These are phyloP conservation scores for Phytopythium boreale DNA, from an alignment of 352 stramenopile genomes.

Conservation along the genomic window DNA sequence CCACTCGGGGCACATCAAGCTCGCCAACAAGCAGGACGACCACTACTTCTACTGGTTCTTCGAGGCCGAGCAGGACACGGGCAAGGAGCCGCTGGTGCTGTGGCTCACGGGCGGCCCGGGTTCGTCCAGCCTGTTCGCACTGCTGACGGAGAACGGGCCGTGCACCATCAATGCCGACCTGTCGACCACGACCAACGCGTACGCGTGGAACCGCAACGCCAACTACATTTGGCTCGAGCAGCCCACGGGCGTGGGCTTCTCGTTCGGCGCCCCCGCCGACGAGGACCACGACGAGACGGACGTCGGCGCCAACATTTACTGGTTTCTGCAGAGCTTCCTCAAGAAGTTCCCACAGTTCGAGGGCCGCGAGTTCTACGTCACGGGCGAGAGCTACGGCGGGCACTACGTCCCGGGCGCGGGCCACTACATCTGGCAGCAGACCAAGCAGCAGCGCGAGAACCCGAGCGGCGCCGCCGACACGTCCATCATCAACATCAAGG, in stretches of 20 bases:
- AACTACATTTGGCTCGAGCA: constrained; percentile 64
- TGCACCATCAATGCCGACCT: constrained; percentile 35
- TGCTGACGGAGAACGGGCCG: constrained; percentile 50
- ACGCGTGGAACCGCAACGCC: constrained; percentile 47
- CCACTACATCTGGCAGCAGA: constrained; percentile 44
- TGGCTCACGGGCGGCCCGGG: constrained; percentile 55
- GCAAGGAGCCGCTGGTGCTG: constrained; percentile 65
- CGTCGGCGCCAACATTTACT: constrained; percentile 68
- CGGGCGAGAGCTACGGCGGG: constrained; percentile 50
- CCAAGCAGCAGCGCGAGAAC: constrained; percentile 15
- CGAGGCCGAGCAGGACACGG: constrained; percentile 36
- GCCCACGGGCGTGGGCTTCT: constrained; percentile 45
- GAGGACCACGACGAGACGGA: constrained; percentile 35
- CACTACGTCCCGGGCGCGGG: constrained; percentile 55
- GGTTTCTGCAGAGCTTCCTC: constrained; percentile 66
- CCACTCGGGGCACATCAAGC: constrained; percentile 43
- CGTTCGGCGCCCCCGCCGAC: constrained; percentile 24
- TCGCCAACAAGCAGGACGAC: constrained; percentile 42
- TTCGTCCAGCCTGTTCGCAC: constrained; percentile 37
- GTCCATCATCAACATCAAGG: constrained; percentile 15
- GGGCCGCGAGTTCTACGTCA: constrained; percentile 55
- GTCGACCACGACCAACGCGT: constrained; percentile 34
- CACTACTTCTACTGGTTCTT: constrained; percentile 65
- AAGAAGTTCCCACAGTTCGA: constrained; percentile 55
- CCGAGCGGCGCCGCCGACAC: neutral